Base-by-base conservation (phyloP, 805 yeast species). In the Ogataea glucozyma region DNA sequence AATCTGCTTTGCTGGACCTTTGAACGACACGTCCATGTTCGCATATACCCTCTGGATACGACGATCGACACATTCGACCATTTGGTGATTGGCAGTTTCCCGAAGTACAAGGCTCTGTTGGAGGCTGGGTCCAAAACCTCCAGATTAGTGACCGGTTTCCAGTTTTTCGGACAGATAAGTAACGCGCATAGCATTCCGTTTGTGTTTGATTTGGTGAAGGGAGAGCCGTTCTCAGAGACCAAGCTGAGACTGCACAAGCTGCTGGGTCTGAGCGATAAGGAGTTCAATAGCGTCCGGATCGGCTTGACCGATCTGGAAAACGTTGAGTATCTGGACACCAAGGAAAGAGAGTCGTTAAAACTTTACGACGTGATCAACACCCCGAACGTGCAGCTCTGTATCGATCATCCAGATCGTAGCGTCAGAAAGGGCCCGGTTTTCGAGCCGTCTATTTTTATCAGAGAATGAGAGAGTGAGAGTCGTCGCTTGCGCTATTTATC, bases 381-480 rank as follows among this genome's bases (percentile, higher is more conserved):
- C 9, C 44, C 49, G 2, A 42, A 48, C 18, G 49, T 49, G 45
- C 72, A 71, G 23, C 66, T 93, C 39, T 95, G 90, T 20, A 69
- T 93, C 58, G 97, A 93, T 58, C 96, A 88, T 57, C 89, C 93
- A 1, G 97, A 88, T 60, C 77, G 93, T 57, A 70, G 81, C 31
- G 75, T 81, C n/a, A 73, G 82, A 46, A 72, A 76, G 41, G 72
- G 67, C 5, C 57, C 75, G 6, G 65, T 66, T 3, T 71, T 70
- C 47, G 81, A 78, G 56, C 74, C 81, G 43, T 82, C 85, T 16
- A 81, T 81, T 62, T 73, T 74, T 37, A 79, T 80, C 44, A 78
- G 74, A 57, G 70, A 62, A 44, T 60, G 41, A 48, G 20, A 10
- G 21, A n/a, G n/a, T n/a, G n/a, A n/a, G n/a, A n/a, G n/a, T n/a